Evolutionary conservation across 2,329 filamentous ascomycete genomes (phyloP).

Genomic region (Trichoderma breve): DNA sequence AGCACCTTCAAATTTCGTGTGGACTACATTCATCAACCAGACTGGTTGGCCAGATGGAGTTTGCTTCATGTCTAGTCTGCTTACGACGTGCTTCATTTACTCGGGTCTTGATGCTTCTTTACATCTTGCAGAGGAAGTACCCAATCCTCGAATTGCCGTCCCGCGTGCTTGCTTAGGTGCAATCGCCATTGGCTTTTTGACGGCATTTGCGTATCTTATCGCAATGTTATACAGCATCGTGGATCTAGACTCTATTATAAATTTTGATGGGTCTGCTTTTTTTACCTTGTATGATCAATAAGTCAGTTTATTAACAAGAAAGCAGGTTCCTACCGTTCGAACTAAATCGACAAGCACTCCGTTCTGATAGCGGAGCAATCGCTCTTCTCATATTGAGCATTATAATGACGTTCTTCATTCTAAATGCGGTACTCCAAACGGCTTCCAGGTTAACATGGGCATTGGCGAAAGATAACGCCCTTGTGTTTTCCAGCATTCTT

Average conservation of each 20-base stretch:
- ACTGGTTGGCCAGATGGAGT: constrained; percentile 31
- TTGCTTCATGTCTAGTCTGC: constrained; percentile 40
- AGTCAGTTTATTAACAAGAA: not conserved
- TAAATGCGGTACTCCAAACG: constrained; percentile 22
- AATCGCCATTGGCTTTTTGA: constrained; percentile 34
- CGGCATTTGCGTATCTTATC: constrained; percentile 31
- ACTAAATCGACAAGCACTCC: not conserved
- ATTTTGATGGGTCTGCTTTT: not conserved
- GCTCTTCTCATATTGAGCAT: constrained; percentile 2
- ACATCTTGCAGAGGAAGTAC: constrained; percentile 39
- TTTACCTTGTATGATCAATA: not conserved
- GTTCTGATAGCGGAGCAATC: not conserved
- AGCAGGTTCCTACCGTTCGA: not conserved
- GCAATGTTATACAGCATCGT: constrained; percentile 29
- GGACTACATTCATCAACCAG: constrained; percentile 32
- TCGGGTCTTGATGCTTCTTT: constrained; percentile 37
- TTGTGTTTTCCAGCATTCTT: constrained; percentile 13
- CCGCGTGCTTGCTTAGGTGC: constrained; percentile 34
- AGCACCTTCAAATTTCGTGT: constrained; percentile 28
- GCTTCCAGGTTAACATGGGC: constrained; percentile 22
- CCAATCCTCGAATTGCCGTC: constrained; percentile 29
- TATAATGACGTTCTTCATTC: constrained; percentile 18
- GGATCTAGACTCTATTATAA: constrained; percentile 23
- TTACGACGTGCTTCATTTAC: constrained; percentile 38
- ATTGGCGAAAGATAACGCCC: constrained; percentile 23